A percentile compares a stretch with the other conserved stretches of the same genome.
These are phyloP conservation scores for Plantago coronopus DNA, from an alignment of 305 asterid species.

Conservation along the genomic window DNA sequence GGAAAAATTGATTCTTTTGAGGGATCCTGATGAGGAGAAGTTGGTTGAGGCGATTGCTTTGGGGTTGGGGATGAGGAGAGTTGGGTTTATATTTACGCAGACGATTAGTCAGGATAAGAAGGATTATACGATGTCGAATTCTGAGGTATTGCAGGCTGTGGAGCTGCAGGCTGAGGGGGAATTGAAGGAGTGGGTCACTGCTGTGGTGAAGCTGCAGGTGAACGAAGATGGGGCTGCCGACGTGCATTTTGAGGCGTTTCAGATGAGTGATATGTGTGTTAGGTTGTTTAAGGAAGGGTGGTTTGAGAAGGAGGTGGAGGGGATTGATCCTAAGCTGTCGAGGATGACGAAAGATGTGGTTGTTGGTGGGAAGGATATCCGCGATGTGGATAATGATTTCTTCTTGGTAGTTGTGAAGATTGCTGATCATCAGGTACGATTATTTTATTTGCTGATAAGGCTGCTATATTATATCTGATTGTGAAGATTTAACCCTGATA, in stretches of 20 bases:
- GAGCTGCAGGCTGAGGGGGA: constrained; percentile 55
- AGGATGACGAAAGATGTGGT: constrained; percentile 66
- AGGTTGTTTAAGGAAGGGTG: constrained; percentile 57
- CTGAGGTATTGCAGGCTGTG: constrained; percentile 54
- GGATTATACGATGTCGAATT: constrained; percentile 55
- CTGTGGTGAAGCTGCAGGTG: constrained; percentile 68
- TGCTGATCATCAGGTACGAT: constrained; percentile 55
- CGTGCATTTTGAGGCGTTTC: constrained; percentile 73
- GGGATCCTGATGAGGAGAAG: constrained; percentile 50
- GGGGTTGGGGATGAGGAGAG: constrained; percentile 62
- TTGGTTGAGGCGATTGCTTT: constrained; percentile 49
- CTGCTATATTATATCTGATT: background rate
- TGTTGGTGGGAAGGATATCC: constrained; percentile 56
- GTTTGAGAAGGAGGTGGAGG: constrained; percentile 65
- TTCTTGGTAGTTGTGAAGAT: constrained; percentile 71
- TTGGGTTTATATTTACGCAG: constrained; percentile 68
- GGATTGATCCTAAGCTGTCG: constrained; percentile 62
- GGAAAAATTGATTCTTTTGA: constrained; percentile 39
- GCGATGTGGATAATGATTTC: constrained; percentile 85
- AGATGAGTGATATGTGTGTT: constrained; percentile 61
- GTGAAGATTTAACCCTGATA: background rate
- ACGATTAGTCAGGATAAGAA: constrained; percentile 49
- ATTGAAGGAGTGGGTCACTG: constrained; percentile 71
- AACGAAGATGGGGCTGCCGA: constrained; percentile 59
- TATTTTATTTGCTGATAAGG: background rate